phyloP scores from a whole-genome alignment of 257 asterid genomes.

The Solanum ossicruentum region DNA sequence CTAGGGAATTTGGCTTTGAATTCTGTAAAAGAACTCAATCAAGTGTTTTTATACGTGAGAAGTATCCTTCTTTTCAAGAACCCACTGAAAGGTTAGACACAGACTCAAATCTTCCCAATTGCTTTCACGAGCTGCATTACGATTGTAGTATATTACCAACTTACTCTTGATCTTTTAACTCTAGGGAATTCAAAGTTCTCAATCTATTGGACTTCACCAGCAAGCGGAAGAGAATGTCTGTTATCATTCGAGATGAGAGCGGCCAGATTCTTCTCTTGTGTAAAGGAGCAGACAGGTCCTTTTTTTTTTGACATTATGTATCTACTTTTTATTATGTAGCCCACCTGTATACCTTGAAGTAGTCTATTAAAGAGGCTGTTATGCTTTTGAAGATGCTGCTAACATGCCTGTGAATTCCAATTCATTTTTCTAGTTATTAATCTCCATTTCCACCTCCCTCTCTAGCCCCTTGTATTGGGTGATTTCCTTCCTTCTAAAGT shows the following conservation, averaged over 20 bases:
- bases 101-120: not conserved
- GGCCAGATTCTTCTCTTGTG: slow-evolving; percentile 76
- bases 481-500: not conserved
- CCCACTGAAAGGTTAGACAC: slow-evolving; percentile 60
- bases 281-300: slow-evolving; percentile 95
- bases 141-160: not conserved
- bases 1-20: slow-evolving; percentile 94
- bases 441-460: not conserved
- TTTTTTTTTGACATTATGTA: not conserved
- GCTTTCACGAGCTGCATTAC: not conserved
- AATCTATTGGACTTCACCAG: slow-evolving; percentile 87
- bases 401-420: not conserved
- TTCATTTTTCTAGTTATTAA: not conserved
- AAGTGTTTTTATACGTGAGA: slow-evolving; percentile 51
- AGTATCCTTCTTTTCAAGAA: slow-evolving; percentile 52
- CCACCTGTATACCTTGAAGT: not conserved
- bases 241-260: slow-evolving; percentile 56
- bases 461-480: not conserved
- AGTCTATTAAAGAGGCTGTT: not conserved
- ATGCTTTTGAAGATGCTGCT: not conserved
- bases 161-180: not conserved
- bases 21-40: slow-evolving; percentile 82
- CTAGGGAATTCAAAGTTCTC: slow-evolving; percentile 89
- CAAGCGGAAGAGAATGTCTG: slow-evolving; percentile 97
- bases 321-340: not conserved